Base-by-base conservation (phyloP, 1,284 basidiomycete species). In the Fomitopsis palustris region DNA sequence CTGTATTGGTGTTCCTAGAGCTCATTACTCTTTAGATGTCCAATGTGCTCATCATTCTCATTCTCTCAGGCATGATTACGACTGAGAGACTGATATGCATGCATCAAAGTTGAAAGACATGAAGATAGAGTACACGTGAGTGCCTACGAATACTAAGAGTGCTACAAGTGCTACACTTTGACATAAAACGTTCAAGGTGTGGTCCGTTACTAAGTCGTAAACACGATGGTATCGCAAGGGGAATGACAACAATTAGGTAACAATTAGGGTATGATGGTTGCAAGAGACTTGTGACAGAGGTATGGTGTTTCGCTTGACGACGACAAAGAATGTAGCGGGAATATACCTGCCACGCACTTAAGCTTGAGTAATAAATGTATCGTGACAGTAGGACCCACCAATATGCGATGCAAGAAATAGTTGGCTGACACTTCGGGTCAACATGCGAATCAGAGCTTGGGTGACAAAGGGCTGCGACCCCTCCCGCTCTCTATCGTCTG, bases 401-500 rank as follows among this genome's bases (percentile, higher is more conserved):
- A 14, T 9, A 23, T 23, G n/a, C 45, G n/a, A 29, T 12, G 25
- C 23, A 16, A 21, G 27, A 47, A 6, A 9, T 37, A 6, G 8
- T 14, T 3, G 35, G 35, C 35, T 14, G 12, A 3, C 3, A 37
- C 35, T 37, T 3, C 35, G 16, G 8, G n/a, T 43, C 7, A 33
- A 31, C 3, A 51, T 3, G 27, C 14, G 29, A 35, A 21, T 55
- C 35, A 39, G 45, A 68, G 55, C 60, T 65, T 69, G 21, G 67
- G 67, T 29, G 67, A 65, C 25, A 66, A n/a, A 53, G 51, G 59
- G 9, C 53, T 47, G 19, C 58, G 7, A 17, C 43, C 33, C 57
- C 54, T 61, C 9, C 55, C 43, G 35, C 61, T 61, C 41, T 65
- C 63, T 25, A 60, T 57, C 12, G 60, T 49, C 55, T 65, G 39